These are phyloP conservation scores for Fraxinus platypoda DNA, from an alignment of 305 asterid species.

Conservation along the genomic window DNA sequence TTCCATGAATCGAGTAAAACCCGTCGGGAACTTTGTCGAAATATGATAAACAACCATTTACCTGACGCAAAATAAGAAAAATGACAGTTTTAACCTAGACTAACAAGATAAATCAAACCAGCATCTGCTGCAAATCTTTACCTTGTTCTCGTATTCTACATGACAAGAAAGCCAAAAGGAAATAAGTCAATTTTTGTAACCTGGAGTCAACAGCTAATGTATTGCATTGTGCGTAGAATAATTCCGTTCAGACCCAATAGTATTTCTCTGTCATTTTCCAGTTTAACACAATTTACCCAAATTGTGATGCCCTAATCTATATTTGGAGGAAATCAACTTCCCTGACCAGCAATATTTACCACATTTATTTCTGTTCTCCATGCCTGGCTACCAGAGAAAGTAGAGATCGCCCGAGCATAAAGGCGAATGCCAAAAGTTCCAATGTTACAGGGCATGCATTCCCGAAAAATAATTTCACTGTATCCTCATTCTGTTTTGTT, in stretches of 20 bases:
- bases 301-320: slow-evolving; percentile 9
- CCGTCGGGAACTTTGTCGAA: slow-evolving; percentile 82
- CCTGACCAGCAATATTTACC: slow-evolving; percentile 1
- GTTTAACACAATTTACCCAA: slow-evolving; percentile 1
- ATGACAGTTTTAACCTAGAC: not conserved
- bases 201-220: not conserved
- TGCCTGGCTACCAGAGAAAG: slow-evolving; percentile 9
- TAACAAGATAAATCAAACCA: slow-evolving; percentile 10
- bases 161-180: not conserved
- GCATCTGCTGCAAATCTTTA: slow-evolving; percentile 10
- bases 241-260: slow-evolving; percentile 5
- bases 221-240: not conserved
- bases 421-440: slow-evolving; percentile 5
- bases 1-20: slow-evolving; percentile 82
- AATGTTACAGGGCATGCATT: not conserved
- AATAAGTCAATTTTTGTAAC: not conserved
- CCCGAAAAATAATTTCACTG: not conserved
- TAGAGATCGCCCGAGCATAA: slow-evolving; percentile 7
- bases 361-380: slow-evolving; percentile 7
- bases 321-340: slow-evolving; percentile 5
- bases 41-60: slow-evolving; percentile 89
- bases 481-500: not conserved
- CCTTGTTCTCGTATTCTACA: not conserved
- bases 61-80: slow-evolving; percentile 40
- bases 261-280: slow-evolving; percentile 2